Evolutionary conservation across 306 rosid genomes (phyloP).

Genomic region (Mimosa bimucronata): DNA sequence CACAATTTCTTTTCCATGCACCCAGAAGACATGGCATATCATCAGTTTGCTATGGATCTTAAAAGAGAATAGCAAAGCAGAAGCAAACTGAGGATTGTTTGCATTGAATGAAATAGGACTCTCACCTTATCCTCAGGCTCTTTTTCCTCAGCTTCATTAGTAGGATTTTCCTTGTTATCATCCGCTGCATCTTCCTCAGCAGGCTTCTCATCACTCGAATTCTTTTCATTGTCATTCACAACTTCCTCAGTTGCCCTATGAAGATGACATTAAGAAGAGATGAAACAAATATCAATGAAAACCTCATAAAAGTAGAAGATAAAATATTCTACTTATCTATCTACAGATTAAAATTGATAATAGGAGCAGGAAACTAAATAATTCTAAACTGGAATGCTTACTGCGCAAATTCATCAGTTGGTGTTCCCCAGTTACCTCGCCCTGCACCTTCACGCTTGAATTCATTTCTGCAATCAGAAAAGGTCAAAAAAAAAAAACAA

Average conservation of each 20-base stretch:
- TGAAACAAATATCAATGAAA: neutral
- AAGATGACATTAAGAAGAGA: neutral
- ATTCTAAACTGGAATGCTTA: conserved; percentile 35
- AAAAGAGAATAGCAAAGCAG: neutral
- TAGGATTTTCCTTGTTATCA: conserved; percentile 59
- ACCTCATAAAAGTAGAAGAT: neutral
- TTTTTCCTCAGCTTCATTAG: conserved; percentile 68
- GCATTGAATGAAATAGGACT: neutral
- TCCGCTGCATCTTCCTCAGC: conserved; percentile 57
- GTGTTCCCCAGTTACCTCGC: conserved; percentile 95
- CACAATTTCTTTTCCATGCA: neutral
- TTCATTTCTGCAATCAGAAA: conserved; percentile 59
- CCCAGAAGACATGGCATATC: neutral
- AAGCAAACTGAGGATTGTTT: neutral
- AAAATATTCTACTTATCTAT: neutral
- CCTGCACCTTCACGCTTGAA: conserved; percentile 85
- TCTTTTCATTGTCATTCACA: conserved; percentile 65
- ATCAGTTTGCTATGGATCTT: neutral
- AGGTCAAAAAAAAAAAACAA: conserved; percentile 20
- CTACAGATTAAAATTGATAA: neutral
- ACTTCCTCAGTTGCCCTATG: conserved; percentile 72
- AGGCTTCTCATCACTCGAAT: conserved; percentile 74
- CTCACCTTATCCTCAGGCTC: conserved; percentile 87
- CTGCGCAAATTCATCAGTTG: conserved; percentile 71
- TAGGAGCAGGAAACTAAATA: neutral